A percentile compares a stretch with the other conserved stretches of the same genome.
Conservation (phyloP, 148 eudicot genomes). For the Chenopodium quinoa region DNA sequence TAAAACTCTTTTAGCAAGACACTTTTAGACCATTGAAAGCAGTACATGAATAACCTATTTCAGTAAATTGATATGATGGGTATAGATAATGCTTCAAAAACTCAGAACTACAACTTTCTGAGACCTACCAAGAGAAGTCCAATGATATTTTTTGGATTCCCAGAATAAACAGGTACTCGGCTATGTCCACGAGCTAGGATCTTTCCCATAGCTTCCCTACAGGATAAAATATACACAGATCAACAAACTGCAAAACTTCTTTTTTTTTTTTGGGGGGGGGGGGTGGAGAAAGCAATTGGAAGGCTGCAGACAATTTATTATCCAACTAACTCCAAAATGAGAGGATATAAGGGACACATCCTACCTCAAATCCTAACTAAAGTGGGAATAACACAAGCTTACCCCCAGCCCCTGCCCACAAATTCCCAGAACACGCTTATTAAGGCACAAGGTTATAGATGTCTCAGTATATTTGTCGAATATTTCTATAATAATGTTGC, state of each 20-base stretch:
- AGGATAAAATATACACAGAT: conserved; percentile 6
- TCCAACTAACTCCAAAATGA: too few relatives aligned
- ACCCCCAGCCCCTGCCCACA: background rate
- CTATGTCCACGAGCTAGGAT: conserved; percentile 96
- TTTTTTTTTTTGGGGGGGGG: background rate
- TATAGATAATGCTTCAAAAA: conserved; percentile 6
- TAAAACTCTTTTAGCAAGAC: background rate
- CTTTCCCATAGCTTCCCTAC: conserved; percentile 98
- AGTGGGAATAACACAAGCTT: background rate
- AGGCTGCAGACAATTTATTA: background rate
- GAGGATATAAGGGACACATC: background rate
- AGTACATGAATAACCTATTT: background rate
- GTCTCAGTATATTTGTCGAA: too few relatives aligned
- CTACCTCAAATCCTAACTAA: background rate
- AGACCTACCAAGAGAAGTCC: conserved; percentile 85
- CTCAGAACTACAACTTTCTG: conserved; percentile 13
- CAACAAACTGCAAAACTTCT: background rate
- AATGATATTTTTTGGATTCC: conserved; percentile 87
- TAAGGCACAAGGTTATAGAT: too few relatives aligned
- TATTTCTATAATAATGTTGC: too few relatives aligned
- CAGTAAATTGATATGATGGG: background rate
- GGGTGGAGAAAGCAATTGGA: background rate
- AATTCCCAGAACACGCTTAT: background rate
- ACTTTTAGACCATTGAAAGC: background rate
- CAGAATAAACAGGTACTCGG: conserved; percentile 96